Evolutionary conservation across 129 eudicot genomes (phyloP), one percentile per base, ranked within the genome.

Genomic region (Mikania micrantha): DNA sequence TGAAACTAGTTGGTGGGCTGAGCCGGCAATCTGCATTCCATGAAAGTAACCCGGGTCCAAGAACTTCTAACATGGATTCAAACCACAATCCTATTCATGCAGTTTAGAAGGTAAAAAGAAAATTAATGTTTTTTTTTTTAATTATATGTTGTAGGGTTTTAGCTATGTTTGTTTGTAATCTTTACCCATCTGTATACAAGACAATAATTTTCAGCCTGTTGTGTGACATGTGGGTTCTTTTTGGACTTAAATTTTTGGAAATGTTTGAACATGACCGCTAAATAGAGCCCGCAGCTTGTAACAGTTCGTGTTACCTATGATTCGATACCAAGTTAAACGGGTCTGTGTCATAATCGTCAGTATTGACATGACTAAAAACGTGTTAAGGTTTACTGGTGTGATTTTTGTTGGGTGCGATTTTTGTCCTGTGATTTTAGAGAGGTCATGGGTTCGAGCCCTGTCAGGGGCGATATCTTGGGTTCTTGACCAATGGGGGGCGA

Each of bases 11-110:
- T 6, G 90, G 90, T 25, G 93, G 93, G 53, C 62, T 89, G 25
- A 76, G 78, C 24, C 80, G 95, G 64, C 97, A 88, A 25, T 91
- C 97, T 9, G 95, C 95, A 3, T 91, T 91, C 32, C 97, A 91
- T 74, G 85, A 84, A 38, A 91, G 79, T 64, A 91, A 85, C 60
- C 85, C 90, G 7, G 73, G 74, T 4, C 49, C 85, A 0, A 83
- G 84, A 25, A 66, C 67, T 48, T 78, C 96, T 41, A 74, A 77
- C 56, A 74, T 83, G 69, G 72, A 72, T 73, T 66, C 88, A 5
- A 74, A 79, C 77, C 83, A 77, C 50, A 85, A 67, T 53, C 92
- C 95, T 25, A 87, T 91, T 67, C 95, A 75, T 74, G 95, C 97
- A 24, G 81, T 90, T 10, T 84, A 78, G 64, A 39, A 41, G 73